Percentiles rank a stretch among this genome's conserved stretches.
These are phyloP conservation scores for Filobasidium wieringae DNA, from an alignment of 768 basidiomycete species.

Conservation along the genomic window DNA sequence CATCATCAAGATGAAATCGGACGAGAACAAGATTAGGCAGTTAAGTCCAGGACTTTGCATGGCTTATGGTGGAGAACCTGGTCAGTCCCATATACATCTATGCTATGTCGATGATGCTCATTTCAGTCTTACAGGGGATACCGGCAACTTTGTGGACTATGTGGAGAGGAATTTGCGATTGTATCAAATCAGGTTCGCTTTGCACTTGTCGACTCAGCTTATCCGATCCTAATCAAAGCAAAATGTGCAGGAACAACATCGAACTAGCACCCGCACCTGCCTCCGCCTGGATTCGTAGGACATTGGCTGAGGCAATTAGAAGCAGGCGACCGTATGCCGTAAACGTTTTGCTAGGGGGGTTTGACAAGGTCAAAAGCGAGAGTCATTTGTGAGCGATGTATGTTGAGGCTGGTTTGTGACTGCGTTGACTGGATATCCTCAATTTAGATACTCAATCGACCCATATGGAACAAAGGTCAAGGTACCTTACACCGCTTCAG, in stretches of 20 bases:
- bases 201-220: neutral
- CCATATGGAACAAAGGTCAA: slow-evolving; percentile 80
- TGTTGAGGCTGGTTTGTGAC: too few species aligned
- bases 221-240: neutral
- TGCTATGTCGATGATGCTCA: neutral
- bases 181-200: slow-evolving; percentile 70
- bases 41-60: slow-evolving; percentile 84
- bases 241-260: slow-evolving; percentile 52
- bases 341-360: slow-evolving; percentile 86
- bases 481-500: slow-evolving; percentile 89
- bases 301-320: slow-evolving; percentile 76
- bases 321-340: slow-evolving; percentile 80
- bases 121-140: slow-evolving; percentile 56
- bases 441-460: slow-evolving; percentile 82
- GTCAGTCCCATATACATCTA: slow-evolving; percentile 40
- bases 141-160: slow-evolving; percentile 90
- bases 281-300: slow-evolving; percentile 86
- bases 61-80: slow-evolving; percentile 90
- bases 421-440: neutral
- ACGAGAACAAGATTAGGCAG: slow-evolving; percentile 92
- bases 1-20: slow-evolving; percentile 93
- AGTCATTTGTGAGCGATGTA: slow-evolving; percentile 44
- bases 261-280: slow-evolving; percentile 80
- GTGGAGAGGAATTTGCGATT: slow-evolving; percentile 90
- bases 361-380: slow-evolving; percentile 54